A percentile compares a stretch with the other conserved stretches of the same genome.
Conservation (phyloP, 768 basidiomycete genomes). For the Collybiopsis confluens region DNA sequence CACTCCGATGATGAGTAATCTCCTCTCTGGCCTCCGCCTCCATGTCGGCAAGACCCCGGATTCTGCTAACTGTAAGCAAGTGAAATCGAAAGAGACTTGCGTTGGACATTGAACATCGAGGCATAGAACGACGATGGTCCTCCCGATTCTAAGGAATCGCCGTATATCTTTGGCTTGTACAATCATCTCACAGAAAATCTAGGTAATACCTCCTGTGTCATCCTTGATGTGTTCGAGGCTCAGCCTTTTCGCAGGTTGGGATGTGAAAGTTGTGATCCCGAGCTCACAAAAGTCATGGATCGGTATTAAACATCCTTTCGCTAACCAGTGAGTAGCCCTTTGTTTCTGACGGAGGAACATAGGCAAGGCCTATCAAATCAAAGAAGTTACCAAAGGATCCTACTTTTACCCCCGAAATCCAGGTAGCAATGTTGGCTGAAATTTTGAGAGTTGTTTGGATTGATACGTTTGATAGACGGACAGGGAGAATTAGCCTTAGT, state of each 20-base stretch:
- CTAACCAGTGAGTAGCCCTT: no score
- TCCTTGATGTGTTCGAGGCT: slow-evolving; percentile 51
- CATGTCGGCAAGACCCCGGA: background rate
- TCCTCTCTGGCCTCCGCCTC: background rate
- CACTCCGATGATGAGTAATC: no score
- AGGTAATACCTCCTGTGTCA: slow-evolving; percentile 34
- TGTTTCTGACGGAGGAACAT: background rate
- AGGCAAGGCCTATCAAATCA: slow-evolving; percentile 83
- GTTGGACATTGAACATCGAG: background rate
- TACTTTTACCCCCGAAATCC: slow-evolving; percentile 74
- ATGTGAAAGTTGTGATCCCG: slow-evolving; percentile 77
- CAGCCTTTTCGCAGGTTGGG: slow-evolving; percentile 59
- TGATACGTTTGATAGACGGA: slow-evolving; percentile 40
- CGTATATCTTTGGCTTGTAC: slow-evolving; percentile 72
- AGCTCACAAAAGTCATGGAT: slow-evolving; percentile 88
- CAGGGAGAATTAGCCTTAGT: slow-evolving; percentile 59
- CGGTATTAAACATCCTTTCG: slow-evolving; percentile 34
- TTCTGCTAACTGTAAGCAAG: slow-evolving; percentile 2
- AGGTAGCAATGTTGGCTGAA: slow-evolving; percentile 24
- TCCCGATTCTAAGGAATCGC: slow-evolving; percentile 59
- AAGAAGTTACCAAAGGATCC: slow-evolving; percentile 60
- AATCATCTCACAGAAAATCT: slow-evolving; percentile 52
- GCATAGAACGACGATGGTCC: slow-evolving; percentile 87
- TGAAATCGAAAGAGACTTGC: background rate
- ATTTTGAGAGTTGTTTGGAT: slow-evolving; percentile 2